These are phyloP conservation scores for Coemansia sp. DNA, from an alignment of 192 early-diverging fungal genomes.

Conservation along the genomic window DNA sequence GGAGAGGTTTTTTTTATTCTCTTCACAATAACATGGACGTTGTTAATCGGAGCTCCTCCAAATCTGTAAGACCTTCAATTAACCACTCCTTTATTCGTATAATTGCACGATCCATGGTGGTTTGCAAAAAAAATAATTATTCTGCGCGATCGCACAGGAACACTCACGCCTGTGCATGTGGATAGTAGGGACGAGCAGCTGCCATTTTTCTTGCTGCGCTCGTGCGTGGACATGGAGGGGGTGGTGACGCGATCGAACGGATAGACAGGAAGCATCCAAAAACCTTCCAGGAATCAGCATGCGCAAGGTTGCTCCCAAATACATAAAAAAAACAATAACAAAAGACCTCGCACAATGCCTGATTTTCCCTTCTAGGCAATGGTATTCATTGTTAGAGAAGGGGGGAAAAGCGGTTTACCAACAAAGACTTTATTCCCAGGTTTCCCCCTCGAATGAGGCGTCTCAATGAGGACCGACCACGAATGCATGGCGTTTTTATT, in stretches of 20 bases:
- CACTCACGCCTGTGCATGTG: not conserved
- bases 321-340: constrained; percentile 1
- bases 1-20: too few species aligned
- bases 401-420: not conserved
- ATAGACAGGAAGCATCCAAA: not conserved
- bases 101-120: constrained; percentile 1
- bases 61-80: not conserved
- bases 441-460: not conserved
- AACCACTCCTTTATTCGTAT: not conserved
- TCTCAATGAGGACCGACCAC: not conserved
- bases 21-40: not conserved
- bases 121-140: not conserved
- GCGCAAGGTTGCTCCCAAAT: not conserved
- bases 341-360: not conserved
- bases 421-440: not conserved
- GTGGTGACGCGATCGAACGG: constrained; percentile 3
- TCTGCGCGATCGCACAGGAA: constrained; percentile 13
- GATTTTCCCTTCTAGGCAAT: not conserved
- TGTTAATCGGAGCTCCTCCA: constrained; percentile 7
- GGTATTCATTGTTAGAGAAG: not conserved
- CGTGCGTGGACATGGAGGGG: not conserved
- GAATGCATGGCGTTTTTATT: constrained; percentile 5
- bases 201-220: not conserved
- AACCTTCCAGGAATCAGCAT: not conserved
- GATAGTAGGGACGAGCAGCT: not conserved